Conservation (phyloP, 2,329 filamentous ascomycete genomes). For the Dactylonectria estremocensis region DNA sequence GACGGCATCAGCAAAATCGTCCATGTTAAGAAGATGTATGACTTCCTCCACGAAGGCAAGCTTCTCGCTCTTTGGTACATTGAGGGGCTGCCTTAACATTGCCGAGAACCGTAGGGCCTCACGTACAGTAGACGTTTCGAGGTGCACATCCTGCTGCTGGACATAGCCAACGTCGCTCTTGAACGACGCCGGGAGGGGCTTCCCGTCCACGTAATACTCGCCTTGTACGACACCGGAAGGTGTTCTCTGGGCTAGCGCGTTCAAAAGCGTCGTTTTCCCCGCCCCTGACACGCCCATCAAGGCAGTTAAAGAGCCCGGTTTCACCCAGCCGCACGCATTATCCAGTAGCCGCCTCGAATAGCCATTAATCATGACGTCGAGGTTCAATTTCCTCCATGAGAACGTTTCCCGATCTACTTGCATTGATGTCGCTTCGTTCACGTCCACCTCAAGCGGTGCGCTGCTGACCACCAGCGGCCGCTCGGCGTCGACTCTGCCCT, state of each 20-base stretch:
- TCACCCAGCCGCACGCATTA: neutral
- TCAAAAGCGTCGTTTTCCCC: neutral
- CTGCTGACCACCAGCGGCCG: neutral
- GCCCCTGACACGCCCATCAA: neutral
- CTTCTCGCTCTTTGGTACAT: conserved; percentile 81
- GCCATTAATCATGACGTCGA: too few species aligned
- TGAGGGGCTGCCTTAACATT: conserved; percentile 84
- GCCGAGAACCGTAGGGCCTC: conserved; percentile 92
- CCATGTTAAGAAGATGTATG: conserved; percentile 92
- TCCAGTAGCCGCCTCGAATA: too few species aligned
- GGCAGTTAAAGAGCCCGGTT: neutral
- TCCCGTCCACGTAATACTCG: conserved; percentile 80
- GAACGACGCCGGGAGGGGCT: conserved; percentile 83
- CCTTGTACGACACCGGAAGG: conserved; percentile 85
- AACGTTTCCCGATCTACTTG: too few species aligned
- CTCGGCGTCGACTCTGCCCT: conserved; percentile 1
- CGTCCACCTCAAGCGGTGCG: neutral
- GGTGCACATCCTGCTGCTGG: conserved; percentile 92
- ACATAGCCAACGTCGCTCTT: conserved; percentile 94
- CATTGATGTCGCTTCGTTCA: neutral
- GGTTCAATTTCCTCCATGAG: too few species aligned
- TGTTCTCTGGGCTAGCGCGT: neutral
- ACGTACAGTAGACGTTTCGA: conserved; percentile 87
- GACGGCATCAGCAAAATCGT: conserved; percentile 89
- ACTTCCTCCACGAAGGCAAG: conserved; percentile 92